Base-by-base conservation (phyloP, 257 asterid species). In the Galeopsis tetrahit region DNA sequence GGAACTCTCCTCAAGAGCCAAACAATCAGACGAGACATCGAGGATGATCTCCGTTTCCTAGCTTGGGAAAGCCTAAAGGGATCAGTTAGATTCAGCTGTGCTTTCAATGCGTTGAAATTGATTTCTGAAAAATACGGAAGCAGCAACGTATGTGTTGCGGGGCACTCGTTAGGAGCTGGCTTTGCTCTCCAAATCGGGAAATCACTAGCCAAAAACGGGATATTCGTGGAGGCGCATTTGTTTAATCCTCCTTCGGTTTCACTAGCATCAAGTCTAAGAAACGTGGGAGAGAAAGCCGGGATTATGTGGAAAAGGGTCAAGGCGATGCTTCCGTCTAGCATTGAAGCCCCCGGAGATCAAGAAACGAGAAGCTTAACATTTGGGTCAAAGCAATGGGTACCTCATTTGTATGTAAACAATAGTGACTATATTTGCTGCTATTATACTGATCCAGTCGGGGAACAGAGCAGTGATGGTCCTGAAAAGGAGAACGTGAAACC, bases 221-320 rank as follows among this genome's bases (percentile, higher is more conserved):
- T 95, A 8, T 87, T 81, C 2, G 96, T 95, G 46, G 97, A 95
- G 85, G 90, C 99, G 2, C 99, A 92, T 80, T 77, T 95, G 84
- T 95, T 95, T 76, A 95, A 95, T 77, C 99, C 99, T 7, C 99
- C 99, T 1, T 95, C 99, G 0, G 89, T 90, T 64, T 95, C 99
- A 15, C 70, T 95, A 32, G 98, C 97, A 65, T 89, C 91, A 66
- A 84, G 98, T 61, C 71, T 92, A 36, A 85, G 86, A 64, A 89
- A 80, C 43, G 61, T 90, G 15, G 90, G 97, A 35, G 98, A 95
- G 62, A 92, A 78, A 42, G 97, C 96, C 0, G 92, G 90, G 70
- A 66, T 71, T 8, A 82, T 85, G 66, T 95, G 99, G 99, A 89
- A 79, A 74, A 81, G 87, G 84, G 80, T 92, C 32, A 87, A 68